phyloP scores from a whole-genome alignment of 768 basidiomycete genomes.

The Boletus pseudopeckii region DNA sequence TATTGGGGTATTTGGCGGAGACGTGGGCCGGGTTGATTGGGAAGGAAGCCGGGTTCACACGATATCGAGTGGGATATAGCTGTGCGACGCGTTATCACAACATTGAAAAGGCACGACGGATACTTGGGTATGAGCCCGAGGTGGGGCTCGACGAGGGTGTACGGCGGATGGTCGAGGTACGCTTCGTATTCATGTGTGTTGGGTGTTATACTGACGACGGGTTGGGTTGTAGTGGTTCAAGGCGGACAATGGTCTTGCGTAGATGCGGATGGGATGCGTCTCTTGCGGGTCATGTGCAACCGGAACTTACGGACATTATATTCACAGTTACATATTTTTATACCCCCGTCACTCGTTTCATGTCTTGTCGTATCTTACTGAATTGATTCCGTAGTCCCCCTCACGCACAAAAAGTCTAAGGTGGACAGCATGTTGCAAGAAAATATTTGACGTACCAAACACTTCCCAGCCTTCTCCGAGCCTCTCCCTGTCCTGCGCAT shows the following conservation, averaged over 20 bases:
- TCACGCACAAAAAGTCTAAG: background rate
- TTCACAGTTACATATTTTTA: background rate
- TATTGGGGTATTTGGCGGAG: conserved; percentile 71
- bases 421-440: no score
- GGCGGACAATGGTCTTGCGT: conserved; percentile 29
- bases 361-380: background rate
- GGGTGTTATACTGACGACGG: background rate
- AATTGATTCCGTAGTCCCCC: background rate
- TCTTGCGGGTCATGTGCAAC: no score
- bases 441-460: no score
- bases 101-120: conserved; percentile 87
- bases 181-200: conserved; percentile 19
- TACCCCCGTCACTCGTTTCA: conserved; percentile 1
- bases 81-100: conserved; percentile 86
- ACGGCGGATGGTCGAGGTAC: conserved; percentile 68
- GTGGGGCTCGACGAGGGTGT: conserved; percentile 89
- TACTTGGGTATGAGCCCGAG: conserved; percentile 91
- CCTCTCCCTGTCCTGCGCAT: no score
- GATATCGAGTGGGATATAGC: conserved; percentile 76
- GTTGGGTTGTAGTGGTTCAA: conserved; percentile 26
- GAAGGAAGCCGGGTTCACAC: conserved; percentile 81
- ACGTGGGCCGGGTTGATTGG: conserved; percentile 69
- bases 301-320: background rate
- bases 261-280: background rate
- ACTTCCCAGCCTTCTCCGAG: no score